These are phyloP conservation scores for Ogataea parapolymorpha DNA, from an alignment of 805 yeast species.

Conservation along the genomic window DNA sequence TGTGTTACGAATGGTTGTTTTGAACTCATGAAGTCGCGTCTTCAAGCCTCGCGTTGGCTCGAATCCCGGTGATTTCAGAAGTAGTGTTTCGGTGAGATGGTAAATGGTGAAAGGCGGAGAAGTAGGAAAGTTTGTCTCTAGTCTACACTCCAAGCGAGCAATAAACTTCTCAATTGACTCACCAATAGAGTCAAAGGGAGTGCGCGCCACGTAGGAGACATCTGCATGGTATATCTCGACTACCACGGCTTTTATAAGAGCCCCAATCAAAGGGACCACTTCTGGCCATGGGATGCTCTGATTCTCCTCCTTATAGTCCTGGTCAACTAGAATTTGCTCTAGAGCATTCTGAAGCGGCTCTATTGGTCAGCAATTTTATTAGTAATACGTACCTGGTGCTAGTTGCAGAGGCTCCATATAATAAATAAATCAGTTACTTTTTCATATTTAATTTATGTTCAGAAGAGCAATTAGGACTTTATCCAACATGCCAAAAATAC, in stretches of 20 bases:
- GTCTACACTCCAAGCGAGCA: constrained; percentile 9
- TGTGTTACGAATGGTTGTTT: constrained; percentile 16
- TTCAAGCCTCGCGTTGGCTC: not conserved
- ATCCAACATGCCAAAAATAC: constrained; percentile 10
- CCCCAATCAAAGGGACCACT: constrained; percentile 10
- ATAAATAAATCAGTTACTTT: not conserved
- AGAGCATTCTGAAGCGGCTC: constrained; percentile 13
- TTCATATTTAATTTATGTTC: constrained; percentile 1
- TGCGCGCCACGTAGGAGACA: constrained; percentile 9
- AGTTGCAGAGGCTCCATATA: constrained; percentile 5
- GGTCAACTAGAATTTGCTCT: constrained; percentile 14
- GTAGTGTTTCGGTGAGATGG: constrained; percentile 18
- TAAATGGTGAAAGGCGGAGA: constrained; percentile 33
- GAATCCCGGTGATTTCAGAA: constrained; percentile 16
- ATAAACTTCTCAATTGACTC: constrained; percentile 18
- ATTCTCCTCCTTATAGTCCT: constrained; percentile 16
- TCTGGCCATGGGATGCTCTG: constrained; percentile 18
- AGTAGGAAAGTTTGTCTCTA: constrained; percentile 14
- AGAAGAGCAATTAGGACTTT: constrained; percentile 1
- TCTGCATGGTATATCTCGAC: constrained; percentile 18
- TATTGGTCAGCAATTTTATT: not conserved
- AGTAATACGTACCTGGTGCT: constrained; percentile 3
- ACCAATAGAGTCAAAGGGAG: constrained; percentile 11
- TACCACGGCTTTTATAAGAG: constrained; percentile 11
- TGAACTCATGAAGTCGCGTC: constrained; percentile 7